These are phyloP conservation scores for Trichocladium uniseriatum DNA, from an alignment of 495 filamentous ascomycete genomes.

Conservation along the genomic window DNA sequence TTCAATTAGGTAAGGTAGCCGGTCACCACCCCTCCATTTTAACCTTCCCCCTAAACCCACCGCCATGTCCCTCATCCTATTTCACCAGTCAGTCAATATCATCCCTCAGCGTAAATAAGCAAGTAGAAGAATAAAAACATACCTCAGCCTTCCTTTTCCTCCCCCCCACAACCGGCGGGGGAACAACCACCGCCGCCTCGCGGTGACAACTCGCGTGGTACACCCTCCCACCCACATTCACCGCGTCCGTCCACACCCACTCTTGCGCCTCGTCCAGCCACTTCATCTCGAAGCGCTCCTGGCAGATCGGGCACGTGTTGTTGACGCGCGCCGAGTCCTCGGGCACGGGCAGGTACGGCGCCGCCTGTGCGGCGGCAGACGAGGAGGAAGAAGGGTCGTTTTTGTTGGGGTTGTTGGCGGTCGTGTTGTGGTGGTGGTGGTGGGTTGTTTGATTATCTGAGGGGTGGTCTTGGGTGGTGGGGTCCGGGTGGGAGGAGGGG, in stretches of 20 bases:
- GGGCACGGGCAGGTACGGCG: slow-evolving; percentile 73
- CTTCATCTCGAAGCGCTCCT: slow-evolving; percentile 80
- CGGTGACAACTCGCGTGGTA: slow-evolving; percentile 85
- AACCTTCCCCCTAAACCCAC: slow-evolving; percentile 11
- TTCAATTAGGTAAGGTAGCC: slow-evolving; percentile 6
- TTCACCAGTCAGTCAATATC: background rate
- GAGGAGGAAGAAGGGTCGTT: background rate
- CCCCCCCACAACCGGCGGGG: background rate
- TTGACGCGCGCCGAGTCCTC: slow-evolving; percentile 54
- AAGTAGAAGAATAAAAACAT: slow-evolving; percentile 21
- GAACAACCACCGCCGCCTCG: slow-evolving; percentile 68
- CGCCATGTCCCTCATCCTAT: slow-evolving; percentile 13
- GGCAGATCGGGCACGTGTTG: slow-evolving; percentile 80
- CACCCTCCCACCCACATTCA: slow-evolving; percentile 64
- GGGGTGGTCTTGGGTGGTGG: background rate
- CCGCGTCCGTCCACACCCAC: slow-evolving; percentile 93
- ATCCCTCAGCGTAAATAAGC: background rate
- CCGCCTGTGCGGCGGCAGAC: slow-evolving; percentile 26
- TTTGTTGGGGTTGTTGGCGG: background rate
- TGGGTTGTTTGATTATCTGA: too few relatives aligned
- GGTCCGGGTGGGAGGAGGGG: background rate
- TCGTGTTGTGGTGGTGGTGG: background rate
- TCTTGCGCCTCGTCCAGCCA: slow-evolving; percentile 91
- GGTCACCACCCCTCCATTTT: slow-evolving; percentile 18
- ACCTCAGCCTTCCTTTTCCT: slow-evolving; percentile 75